Evolutionary conservation across 306 rosid genomes (phyloP), one percentile per base, ranked within the genome.

Genomic region (Oemleria cerasiformis): DNA sequence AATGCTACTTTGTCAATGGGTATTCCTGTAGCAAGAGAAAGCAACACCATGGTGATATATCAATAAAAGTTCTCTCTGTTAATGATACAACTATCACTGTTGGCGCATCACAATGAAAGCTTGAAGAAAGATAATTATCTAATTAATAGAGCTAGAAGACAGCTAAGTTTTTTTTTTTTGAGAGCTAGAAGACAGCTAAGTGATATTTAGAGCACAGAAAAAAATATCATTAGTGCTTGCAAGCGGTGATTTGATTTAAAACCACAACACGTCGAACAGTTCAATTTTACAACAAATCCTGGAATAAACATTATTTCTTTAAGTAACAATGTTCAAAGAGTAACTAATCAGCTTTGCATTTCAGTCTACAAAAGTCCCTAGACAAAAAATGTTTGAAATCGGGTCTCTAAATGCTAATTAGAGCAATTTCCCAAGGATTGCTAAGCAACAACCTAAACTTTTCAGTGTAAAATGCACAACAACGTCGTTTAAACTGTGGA

Each of bases 1-100:
- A 80, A 79, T 42, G 96, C 96, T 74, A 94, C 98, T 89, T 86
- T 86, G 79, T 94, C 98, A 73, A 94, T 79, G 51, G 98, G 85
- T 78, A 94, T 81, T 73, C 98, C 98, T 94, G 96, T 59, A 71
- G 67, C 74, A 87, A 60, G 64, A 56, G 73, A 82, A 72, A 75
- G 72, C 65, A 81, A 64, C 40, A 70, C 63, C n/a, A 21, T 20
- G 60, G 74, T 74, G 36, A 60, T 47, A 16, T 17, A 59, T 13
- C 7, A 19, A 50, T 10, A 11, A 39, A 43, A 61, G 47, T 20
- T 49, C 69, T 41, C 36, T 17, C 68, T 74, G 38, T 65, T 41
- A 13, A 23, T 53, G 67, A 71, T 58, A 51, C 63, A 65, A 69
- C 73, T 21, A 30, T 43, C 16, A 23, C 16, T 19, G 23, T 19